Evolutionary conservation across 2,329 filamentous ascomycete species (phyloP).

Genomic region (Dactylellina sp.): DNA sequence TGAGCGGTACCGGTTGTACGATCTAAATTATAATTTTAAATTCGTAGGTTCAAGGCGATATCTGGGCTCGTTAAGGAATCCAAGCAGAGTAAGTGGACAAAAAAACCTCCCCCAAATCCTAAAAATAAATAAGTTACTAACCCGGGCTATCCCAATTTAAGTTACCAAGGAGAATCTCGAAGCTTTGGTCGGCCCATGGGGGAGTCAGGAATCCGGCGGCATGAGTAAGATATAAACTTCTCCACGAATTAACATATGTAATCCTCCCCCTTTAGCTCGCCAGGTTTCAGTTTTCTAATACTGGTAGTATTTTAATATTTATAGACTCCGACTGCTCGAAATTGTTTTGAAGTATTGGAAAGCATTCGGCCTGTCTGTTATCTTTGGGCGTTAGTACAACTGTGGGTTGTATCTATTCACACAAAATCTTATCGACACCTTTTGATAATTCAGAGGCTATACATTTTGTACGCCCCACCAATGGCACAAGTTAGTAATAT

Average conservation of each 20-base stretch:
- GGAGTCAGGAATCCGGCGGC: constrained; percentile 34
- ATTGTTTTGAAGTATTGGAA: constrained; percentile 22
- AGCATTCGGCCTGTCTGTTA: no score
- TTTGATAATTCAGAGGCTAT: no score
- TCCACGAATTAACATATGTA: constrained; percentile 23
- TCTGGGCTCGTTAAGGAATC: constrained; percentile 33
- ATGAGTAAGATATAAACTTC: constrained; percentile 53
- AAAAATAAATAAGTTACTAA: no score
- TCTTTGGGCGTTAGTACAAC: not conserved
- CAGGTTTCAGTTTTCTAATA: not conserved
- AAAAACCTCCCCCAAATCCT: no score
- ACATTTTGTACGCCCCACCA: no score
- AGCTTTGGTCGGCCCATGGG: constrained; percentile 30
- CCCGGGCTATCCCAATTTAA: no score
- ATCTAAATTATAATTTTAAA: no score
- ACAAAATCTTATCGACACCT: no score
- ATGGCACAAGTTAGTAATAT: no score
- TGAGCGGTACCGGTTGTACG: no score
- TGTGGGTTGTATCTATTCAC: not conserved
- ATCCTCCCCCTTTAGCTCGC: constrained; percentile 7
- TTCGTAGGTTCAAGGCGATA: constrained; percentile 50
- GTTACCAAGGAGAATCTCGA: constrained; percentile 44
- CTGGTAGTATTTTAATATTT: not conserved
- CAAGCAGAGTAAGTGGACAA: constrained; percentile 20
- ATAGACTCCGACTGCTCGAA: constrained; percentile 53